Conservation (phyloP, 2,329 filamentous ascomycete genomes). For the Sclerotinia minor region DNA sequence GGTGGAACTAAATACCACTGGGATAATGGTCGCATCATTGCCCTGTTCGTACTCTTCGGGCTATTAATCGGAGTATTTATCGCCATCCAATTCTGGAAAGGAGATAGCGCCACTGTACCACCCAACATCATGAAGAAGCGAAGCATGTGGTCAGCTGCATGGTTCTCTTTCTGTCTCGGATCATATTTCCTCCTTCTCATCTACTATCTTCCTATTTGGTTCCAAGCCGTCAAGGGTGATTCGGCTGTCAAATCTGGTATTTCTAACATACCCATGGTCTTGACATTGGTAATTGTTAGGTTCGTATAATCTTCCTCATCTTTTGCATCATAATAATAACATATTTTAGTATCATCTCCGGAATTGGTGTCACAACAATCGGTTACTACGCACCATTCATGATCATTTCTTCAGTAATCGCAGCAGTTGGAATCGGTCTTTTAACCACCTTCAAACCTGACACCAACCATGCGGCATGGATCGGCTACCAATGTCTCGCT, state of each 20-base stretch:
- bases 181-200: constrained; percentile 45
- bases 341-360: constrained; percentile 6
- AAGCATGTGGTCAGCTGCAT: constrained; percentile 41
- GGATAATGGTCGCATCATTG: constrained; percentile 42
- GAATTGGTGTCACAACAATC: constrained; percentile 6
- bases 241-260: constrained; percentile 49
- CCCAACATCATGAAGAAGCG: constrained; percentile 44
- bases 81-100: constrained; percentile 44
- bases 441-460: constrained; percentile 53
- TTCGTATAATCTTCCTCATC: constrained; percentile 25
- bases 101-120: constrained; percentile 46
- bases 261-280: constrained; percentile 42
- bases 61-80: constrained; percentile 40
- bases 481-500: constrained; percentile 56
- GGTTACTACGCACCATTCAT: constrained; percentile 54
- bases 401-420: constrained; percentile 52
- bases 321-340: constrained; percentile 22
- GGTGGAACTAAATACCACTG: constrained; percentile 45
- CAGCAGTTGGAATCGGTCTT: constrained; percentile 48
- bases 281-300: constrained; percentile 39
- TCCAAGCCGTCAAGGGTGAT: constrained; percentile 49
- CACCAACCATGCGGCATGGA: constrained; percentile 52
- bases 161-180: constrained; percentile 43
- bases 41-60: constrained; percentile 41
- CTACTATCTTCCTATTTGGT: constrained; percentile 52